Conservation (phyloP, 371 early-diverging fungal species). For the Lichtheimia ornata region DNA sequence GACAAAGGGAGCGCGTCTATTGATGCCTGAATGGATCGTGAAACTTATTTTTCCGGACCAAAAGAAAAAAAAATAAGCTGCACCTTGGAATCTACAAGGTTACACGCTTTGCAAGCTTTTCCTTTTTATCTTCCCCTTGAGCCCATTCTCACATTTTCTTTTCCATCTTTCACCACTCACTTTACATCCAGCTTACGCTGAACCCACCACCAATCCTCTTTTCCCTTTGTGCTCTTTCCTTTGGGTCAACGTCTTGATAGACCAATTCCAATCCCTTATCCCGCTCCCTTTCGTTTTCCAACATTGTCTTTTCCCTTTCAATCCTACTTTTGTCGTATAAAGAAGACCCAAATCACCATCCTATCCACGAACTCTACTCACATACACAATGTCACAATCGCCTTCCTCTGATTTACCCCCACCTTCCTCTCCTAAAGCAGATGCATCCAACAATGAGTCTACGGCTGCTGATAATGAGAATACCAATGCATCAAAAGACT, state of each 20-base stretch:
- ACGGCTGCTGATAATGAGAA: slow-evolving; percentile 2
- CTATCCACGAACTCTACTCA: slow-evolving; percentile 2
- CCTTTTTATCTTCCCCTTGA: slow-evolving; percentile 5
- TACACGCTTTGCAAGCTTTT: slow-evolving; percentile 4
- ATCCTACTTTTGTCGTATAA: not conserved
- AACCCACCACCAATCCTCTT: not conserved
- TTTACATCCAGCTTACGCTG: not conserved
- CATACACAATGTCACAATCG: slow-evolving; percentile 7
- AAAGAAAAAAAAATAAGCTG: not conserved
- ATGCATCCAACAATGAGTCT: not conserved
- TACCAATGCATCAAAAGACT: not conserved
- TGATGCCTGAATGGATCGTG: slow-evolving; percentile 31
- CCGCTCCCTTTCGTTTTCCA: slow-evolving; percentile 8
- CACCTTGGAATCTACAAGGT: slow-evolving; percentile 3
- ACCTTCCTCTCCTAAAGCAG: slow-evolving; percentile 8
- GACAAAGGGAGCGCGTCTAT: not conserved
- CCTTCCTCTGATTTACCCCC: not conserved
- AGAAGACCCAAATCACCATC: not conserved
- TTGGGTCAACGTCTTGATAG: slow-evolving; percentile 7
- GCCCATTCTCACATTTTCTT: not conserved
- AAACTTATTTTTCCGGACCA: slow-evolving; percentile 32
- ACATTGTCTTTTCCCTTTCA: too few species aligned
- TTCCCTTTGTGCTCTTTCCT: slow-evolving; percentile 14
- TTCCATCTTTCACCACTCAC: not conserved
- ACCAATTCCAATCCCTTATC: slow-evolving; percentile 11